phyloP scores from a whole-genome alignment of 164 flowering plant genomes.

The Platanus orientalis region DNA sequence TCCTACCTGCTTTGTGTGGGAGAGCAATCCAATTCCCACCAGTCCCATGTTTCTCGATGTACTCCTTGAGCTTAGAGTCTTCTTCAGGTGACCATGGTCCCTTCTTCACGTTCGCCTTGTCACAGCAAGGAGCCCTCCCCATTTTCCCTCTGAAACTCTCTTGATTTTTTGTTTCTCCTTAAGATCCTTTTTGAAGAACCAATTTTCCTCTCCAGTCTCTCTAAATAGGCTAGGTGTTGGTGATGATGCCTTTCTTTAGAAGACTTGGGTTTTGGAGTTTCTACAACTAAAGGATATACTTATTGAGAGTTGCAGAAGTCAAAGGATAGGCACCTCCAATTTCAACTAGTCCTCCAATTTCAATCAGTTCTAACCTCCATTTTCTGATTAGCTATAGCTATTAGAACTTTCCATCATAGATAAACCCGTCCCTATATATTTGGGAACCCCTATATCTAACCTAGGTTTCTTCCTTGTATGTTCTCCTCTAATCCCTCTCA shows the following conservation, averaged over 20 bases:
- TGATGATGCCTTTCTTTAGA: neutral
- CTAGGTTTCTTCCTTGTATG: neutral
- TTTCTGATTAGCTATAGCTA: neutral
- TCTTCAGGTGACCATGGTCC: slow-evolving; percentile 96
- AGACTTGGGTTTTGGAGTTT: slow-evolving; percentile 4
- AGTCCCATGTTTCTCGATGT: slow-evolving; percentile 62
- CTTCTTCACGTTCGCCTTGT: slow-evolving; percentile 83
- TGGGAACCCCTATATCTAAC: neutral
- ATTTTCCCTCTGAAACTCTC: slow-evolving; percentile 18
- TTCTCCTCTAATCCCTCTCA: neutral
- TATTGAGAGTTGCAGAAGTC: slow-evolving; percentile 10
- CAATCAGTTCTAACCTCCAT: neutral
- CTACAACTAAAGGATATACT: neutral
- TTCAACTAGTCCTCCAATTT: neutral
- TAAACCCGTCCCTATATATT: neutral
- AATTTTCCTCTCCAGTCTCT: neutral
- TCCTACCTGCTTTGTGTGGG: slow-evolving; percentile 67
- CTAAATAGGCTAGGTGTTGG: neutral
- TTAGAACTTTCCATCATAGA: slow-evolving; percentile 7
- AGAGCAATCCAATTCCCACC: slow-evolving; percentile 89
- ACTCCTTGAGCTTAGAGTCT: slow-evolving; percentile 63
- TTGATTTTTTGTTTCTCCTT: neutral
- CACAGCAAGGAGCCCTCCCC: slow-evolving; percentile 94
- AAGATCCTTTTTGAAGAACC: slow-evolving; percentile 8
- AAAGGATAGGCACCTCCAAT: slow-evolving; percentile 2